Evolutionary conservation across 805 yeast genomes (phyloP).

Genomic region (Sugiyamaella smithiae): DNA sequence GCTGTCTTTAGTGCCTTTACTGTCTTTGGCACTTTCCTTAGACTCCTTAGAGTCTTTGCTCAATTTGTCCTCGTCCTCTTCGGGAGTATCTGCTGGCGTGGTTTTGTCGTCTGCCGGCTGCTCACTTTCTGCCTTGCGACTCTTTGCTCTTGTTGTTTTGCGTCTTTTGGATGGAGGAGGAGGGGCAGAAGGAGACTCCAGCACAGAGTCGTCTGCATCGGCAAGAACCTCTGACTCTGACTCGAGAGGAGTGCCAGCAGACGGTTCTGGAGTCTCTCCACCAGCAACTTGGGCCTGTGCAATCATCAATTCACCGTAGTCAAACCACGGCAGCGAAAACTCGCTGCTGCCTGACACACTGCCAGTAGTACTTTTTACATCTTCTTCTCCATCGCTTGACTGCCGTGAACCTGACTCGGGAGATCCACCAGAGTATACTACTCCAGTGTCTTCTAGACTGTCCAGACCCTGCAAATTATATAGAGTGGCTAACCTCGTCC

Average conservation of each 20-base stretch:
- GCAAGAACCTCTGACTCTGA: constrained; percentile 1
- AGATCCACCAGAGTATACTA: neutral
- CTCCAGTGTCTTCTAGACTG: constrained; percentile 39
- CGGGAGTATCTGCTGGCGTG: neutral
- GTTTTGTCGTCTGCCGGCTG: neutral
- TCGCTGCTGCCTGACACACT: constrained; percentile 16
- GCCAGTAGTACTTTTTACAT: constrained; percentile 9
- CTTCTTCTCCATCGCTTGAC: constrained; percentile 6
- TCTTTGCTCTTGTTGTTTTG: constrained; percentile 1
- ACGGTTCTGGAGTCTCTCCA: constrained; percentile 16
- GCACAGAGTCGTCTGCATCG: constrained; percentile 7
- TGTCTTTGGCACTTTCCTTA: neutral
- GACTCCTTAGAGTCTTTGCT: neutral
- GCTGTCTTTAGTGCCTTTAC: neutral
- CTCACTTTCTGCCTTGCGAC: neutral
- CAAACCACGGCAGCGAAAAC: constrained; percentile 45
- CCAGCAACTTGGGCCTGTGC: constrained; percentile 36
- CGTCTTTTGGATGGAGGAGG: constrained; percentile 5
- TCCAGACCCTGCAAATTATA: constrained; percentile 62
- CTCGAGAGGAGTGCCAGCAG: constrained; percentile 6
- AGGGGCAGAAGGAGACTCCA: constrained; percentile 4
- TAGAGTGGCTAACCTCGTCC: constrained; percentile 51
- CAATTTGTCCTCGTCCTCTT: neutral
- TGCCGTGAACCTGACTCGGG: neutral
- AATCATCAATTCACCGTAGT: constrained; percentile 43